Percentiles rank a stretch among this genome's conserved stretches.
These are phyloP conservation scores for Corchorus olitorius DNA, from an alignment of 345 rosid species.

Conservation along the genomic window DNA sequence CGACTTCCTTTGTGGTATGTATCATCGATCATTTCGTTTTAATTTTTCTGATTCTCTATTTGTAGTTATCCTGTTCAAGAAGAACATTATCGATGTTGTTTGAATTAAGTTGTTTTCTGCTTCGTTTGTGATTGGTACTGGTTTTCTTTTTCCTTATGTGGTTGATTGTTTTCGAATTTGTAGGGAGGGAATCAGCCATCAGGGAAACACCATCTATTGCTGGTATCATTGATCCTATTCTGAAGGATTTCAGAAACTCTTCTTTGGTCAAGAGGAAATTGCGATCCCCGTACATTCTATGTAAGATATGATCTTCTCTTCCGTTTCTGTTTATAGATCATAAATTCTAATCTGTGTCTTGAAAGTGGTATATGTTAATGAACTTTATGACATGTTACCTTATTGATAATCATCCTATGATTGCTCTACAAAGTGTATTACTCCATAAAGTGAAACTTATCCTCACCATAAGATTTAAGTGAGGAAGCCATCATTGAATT, in stretches of 20 bases:
- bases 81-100: neutral
- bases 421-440: neutral
- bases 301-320: constrained; percentile 41
- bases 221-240: constrained; percentile 88
- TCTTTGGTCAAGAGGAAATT: constrained; percentile 98
- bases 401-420: neutral
- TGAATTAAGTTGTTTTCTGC: constrained; percentile 8
- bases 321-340: constrained; percentile 1
- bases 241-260: constrained; percentile 96
- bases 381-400: neutral
- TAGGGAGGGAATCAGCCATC: constrained; percentile 62
- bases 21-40: neutral
- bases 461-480: neutral
- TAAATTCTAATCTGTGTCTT: neutral
- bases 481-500: neutral
- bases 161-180: constrained; percentile 12
- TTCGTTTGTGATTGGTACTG: neutral
- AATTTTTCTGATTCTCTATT: neutral
- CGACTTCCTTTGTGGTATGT: constrained; percentile 92
- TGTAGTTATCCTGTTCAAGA: constrained; percentile 8
- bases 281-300: constrained; percentile 88
- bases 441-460: neutral
- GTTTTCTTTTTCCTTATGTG: constrained; percentile 5
- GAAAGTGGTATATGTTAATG: neutral
- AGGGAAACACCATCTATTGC: constrained; percentile 79